A percentile compares a stretch with the other conserved stretches of the same genome.
These are phyloP conservation scores for Mycena galopus DNA, from an alignment of 768 basidiomycete genomes.

Conservation along the genomic window DNA sequence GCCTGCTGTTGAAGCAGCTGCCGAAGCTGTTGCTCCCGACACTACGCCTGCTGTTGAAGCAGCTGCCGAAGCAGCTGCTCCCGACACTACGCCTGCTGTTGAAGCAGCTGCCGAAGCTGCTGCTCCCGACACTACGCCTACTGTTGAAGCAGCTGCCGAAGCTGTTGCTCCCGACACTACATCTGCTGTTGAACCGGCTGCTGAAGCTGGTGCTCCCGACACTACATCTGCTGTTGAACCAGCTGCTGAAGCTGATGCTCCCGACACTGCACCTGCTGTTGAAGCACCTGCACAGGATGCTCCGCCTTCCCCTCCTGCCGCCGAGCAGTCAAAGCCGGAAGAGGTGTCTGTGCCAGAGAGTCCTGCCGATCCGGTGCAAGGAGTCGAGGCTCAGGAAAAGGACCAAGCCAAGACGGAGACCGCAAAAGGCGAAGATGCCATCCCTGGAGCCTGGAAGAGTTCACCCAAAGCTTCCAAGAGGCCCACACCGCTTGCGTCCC, in stretches of 20 bases:
- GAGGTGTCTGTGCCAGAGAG: conserved; percentile 4
- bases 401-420: not conserved
- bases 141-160: not conserved
- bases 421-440: too few relatives aligned
- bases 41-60: not conserved
- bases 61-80: not conserved
- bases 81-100: not conserved
- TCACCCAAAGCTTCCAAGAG: conserved; percentile 8
- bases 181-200: not conserved
- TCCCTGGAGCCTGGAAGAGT: not conserved
- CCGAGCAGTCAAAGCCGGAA: conserved; percentile 7
- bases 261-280: not conserved
- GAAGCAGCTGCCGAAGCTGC: too few relatives aligned
- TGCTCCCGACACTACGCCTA: too few relatives aligned
- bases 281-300: conserved; percentile 3
- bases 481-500: conserved; percentile 17
- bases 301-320: not conserved
- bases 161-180: not conserved
- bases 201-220: too few relatives aligned
- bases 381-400: not conserved
- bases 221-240: not conserved
- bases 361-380: conserved; percentile 2
- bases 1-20: not conserved
- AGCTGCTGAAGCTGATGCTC: not conserved
- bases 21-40: not conserved